phyloP scores from a whole-genome alignment of 495 filamentous ascomycete genomes.

The Penicillium bovifimosum region DNA sequence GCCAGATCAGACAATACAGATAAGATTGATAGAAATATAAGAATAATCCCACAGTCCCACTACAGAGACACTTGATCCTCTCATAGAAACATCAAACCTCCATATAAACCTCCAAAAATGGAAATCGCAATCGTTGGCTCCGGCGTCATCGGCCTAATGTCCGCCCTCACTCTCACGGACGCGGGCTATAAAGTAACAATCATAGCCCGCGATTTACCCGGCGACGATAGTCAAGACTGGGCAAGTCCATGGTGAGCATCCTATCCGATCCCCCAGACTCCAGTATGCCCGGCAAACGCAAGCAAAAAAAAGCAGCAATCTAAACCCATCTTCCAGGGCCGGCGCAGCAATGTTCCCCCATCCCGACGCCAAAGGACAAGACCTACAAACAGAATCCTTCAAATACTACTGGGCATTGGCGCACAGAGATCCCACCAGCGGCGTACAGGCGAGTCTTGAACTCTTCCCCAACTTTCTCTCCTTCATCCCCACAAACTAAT shows the following conservation, averaged over 20 bases:
- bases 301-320: no score
- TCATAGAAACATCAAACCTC: not conserved
- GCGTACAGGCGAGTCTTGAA: constrained; percentile 7
- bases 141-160: constrained; percentile 17
- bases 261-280: no score
- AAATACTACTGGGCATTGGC: constrained; percentile 18
- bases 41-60: not conserved
- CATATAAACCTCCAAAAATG: constrained; percentile 2
- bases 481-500: no score
- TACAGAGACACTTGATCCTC: not conserved
- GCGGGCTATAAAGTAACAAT: constrained; percentile 17
- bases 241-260: constrained; percentile 10
- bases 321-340: not conserved
- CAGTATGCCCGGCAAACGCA: no score
- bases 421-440: constrained; percentile 16
- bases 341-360: constrained; percentile 16
- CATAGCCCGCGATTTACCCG: constrained; percentile 17
- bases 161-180: constrained; percentile 16
- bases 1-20: not conserved
- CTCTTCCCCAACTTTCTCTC: no score
- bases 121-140: constrained; percentile 15
- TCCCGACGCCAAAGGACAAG: constrained; percentile 5
- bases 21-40: not conserved
- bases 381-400: constrained; percentile 12
- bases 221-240: constrained; percentile 17